Evolutionary conservation across 257 asterid genomes (phyloP).

Genomic region (Euphrasia confusa): DNA sequence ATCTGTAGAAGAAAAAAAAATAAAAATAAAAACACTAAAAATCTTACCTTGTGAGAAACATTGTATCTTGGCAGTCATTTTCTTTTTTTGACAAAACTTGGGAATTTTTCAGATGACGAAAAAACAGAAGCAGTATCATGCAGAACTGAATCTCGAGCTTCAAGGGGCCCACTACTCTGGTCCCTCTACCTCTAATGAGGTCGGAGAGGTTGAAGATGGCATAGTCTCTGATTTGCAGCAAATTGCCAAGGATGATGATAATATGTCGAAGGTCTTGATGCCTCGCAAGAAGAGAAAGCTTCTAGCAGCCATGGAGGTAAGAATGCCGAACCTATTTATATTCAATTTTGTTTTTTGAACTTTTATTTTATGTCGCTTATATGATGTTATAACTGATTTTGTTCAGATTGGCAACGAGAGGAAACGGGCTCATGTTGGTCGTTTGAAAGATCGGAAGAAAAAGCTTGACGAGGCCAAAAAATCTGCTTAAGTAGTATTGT

Average conservation of each 20-base stretch:
- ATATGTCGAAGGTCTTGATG: conserved; percentile 47
- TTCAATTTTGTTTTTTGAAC: background rate
- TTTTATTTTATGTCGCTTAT: background rate
- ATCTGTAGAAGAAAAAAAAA: no score
- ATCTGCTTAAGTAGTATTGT: conserved; percentile 17
- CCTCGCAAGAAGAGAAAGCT: conserved; percentile 59
- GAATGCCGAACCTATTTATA: background rate
- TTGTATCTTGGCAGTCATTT: background rate
- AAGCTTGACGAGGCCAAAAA: conserved; percentile 43
- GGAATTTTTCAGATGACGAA: conserved; percentile 48
- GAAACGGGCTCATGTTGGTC: conserved; percentile 31
- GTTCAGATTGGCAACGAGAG: conserved; percentile 52
- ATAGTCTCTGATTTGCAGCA: conserved; percentile 40
- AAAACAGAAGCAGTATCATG: conserved; percentile 54
- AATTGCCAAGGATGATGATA: conserved; percentile 45
- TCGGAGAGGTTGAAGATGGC: conserved; percentile 32
- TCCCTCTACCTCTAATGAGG: conserved; percentile 30
- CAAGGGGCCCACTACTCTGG: conserved; percentile 37
- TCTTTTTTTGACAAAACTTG: background rate
- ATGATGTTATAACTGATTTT: conserved; percentile 8
- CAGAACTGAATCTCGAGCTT: conserved; percentile 61
- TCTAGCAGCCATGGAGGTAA: conserved; percentile 62
- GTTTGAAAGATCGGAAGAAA: conserved; percentile 44
- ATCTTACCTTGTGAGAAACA: background rate
- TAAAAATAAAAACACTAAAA: background rate